Evolutionary conservation across 768 basidiomycete genomes (phyloP), one percentile per base, ranked within the genome.

Genomic region (Mycena chlorophos): DNA sequence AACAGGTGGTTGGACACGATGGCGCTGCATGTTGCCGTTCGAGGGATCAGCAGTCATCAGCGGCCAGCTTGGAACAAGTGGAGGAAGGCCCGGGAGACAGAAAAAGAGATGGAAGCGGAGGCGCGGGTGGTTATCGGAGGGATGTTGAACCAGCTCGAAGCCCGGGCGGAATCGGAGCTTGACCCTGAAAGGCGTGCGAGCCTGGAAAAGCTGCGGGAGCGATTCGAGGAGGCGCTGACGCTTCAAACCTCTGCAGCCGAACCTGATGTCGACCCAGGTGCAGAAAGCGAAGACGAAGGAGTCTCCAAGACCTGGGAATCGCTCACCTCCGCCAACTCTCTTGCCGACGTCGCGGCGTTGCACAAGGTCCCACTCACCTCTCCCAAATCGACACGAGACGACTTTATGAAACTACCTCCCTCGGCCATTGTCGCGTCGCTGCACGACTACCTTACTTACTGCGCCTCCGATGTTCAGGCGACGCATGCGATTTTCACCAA

Each of bases 1-100:
- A 94, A 81, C 29, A 84, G 95, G 5, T 99, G 90, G 67, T 70
- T 98, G 47, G 96, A 98, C 68, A 99, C 96, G 0, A 92, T 99
- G 85, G 85, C 94, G 1, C 77, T 99, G 5, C 96, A 99, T 67
- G 88, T 94, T 49, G 93, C 97, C 8, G 88, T 94, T 10, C 89
- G 88, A 57, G 95, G 97, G 5, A 94, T 98, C 52, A 95, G 94
- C 1, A 93, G 92, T 0, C 89, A 93, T 62, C 97, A 98, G 68
- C 86, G 95, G 1, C 93, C 94, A 1, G 89, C 87, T 2, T 99
- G 96, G 96, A 85, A 85, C 75, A 87, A 87, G 65, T 84, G 93
- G 65, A 81, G 86, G 51, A 96, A 95, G 68, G 73, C 78, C 38
- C 87, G 88, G 66, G 77, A 78, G 46, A 72, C 72, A 34, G 80